phyloP scores from a whole-genome alignment of 768 basidiomycete genomes.

The Naematelia encephala region DNA sequence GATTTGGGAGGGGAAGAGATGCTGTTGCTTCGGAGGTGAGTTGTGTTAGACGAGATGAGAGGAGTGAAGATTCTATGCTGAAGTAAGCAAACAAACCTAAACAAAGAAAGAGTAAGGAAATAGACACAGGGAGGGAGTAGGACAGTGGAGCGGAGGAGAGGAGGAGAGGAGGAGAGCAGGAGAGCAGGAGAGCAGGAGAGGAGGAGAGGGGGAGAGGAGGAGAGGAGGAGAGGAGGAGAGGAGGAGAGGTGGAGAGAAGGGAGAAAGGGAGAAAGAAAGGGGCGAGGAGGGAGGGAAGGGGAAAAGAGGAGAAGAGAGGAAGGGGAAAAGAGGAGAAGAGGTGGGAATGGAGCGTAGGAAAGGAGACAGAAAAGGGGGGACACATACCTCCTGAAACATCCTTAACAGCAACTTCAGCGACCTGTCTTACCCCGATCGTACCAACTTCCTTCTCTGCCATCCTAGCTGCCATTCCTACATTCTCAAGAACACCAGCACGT shows the following conservation, averaged over 20 bases:
- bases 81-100: too few relatives aligned
- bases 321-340: not conserved
- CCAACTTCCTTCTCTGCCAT: slow-evolving; percentile 16
- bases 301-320: not conserved
- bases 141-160: too few relatives aligned
- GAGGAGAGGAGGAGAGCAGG: too few relatives aligned
- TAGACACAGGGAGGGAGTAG: too few relatives aligned
- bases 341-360: slow-evolving; percentile 3
- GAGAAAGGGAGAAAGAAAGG: too few relatives aligned
- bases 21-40: slow-evolving; percentile 4
- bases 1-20: slow-evolving; percentile 9
- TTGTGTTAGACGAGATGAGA: slow-evolving; percentile 20
- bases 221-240: slow-evolving; percentile 2
- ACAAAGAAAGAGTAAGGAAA: too few relatives aligned
- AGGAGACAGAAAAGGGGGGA: not conserved
- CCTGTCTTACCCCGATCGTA: slow-evolving; percentile 24
- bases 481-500: slow-evolving; percentile 6
- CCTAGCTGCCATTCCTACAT: not conserved
- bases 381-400: slow-evolving; percentile 7
- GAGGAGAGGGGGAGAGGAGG: not conserved
- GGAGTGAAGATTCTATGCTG: slow-evolving; percentile 5
- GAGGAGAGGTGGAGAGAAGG: not conserved
- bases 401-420: slow-evolving; percentile 17
- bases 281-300: not conserved
- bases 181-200: not conserved